Base-by-base conservation (phyloP, 441 rosid species). In the Sinapis alba region DNA sequence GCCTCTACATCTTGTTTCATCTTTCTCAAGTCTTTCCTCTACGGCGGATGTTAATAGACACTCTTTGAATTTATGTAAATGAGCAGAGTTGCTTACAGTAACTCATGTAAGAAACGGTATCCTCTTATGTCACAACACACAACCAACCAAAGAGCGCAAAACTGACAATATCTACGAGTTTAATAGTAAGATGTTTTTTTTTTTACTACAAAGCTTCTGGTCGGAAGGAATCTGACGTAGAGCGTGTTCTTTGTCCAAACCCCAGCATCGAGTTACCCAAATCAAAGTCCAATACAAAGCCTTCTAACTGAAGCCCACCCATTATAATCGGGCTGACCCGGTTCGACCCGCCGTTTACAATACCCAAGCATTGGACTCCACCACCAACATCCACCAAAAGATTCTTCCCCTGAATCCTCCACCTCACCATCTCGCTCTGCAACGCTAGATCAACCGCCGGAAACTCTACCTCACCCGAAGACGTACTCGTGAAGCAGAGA, bases 351-450 rank as follows among this genome's bases (percentile, higher is more conserved):
- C 94, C 96, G 36, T 93, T 88, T 51, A 89, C n/a, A 56, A 91
- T 67, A 28, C 96, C 98, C 72, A 86, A 69, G 68, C 98, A 85
- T 81, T 78, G 74, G 24, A 82, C 83, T 58, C 80, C 84, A 43
- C 83, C 77, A 7, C 75, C 82, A 57, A 82, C 84, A 24, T 56
- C 62, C 83, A 86, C 96, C 93, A 90, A 78, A 16, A 85, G 79
- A 75, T 90, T 90, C 66, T 73, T 62, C 43, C 87, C 91, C 21
- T 72, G 56, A 8, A 91, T 67, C 73, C 84, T 85, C 98, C 97
- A 94, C 82, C 82, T 85, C 73, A 87, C 89, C 96, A 91, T 84
- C 88, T 91, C 91, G 73, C 94, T 87, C 73, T 91, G 97, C 86
- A 94, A 76, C 65, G 88, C 80, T 2, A 91, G 66, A 7, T 90